A percentile compares a stretch with the other conserved stretches of the same genome.
Evolutionary conservation across 176 grass and related monocot genomes (phyloP).

Genomic region (Oryza rufipogon): DNA sequence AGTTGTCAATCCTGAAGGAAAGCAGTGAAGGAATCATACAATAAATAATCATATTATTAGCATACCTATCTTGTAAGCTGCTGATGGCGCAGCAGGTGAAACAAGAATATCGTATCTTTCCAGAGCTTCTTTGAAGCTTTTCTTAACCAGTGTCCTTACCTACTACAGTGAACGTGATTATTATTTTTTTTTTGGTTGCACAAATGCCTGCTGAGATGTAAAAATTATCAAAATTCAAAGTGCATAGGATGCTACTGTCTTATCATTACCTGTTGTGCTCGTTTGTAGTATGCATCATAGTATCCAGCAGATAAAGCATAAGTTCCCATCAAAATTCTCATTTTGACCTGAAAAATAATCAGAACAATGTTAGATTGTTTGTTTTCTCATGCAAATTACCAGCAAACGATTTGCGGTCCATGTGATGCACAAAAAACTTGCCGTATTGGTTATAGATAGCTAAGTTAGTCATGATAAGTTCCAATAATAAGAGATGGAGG

Average conservation of each 20-base stretch:
- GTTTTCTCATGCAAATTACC: constrained; percentile 31
- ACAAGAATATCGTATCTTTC: constrained; percentile 74
- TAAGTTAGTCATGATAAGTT: background rate
- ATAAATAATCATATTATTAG: constrained; percentile 20
- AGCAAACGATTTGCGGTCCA: background rate
- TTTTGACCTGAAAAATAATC: constrained; percentile 74
- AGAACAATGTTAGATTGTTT: constrained; percentile 2
- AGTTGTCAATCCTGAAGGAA: constrained; percentile 25
- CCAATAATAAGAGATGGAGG: background rate
- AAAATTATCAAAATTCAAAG: constrained; percentile 6
- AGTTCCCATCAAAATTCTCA: constrained; percentile 99
- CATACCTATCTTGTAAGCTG: constrained; percentile 93
- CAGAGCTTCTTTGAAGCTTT: constrained; percentile 93
- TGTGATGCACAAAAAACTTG: constrained; percentile 34
- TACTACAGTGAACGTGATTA: constrained; percentile 47
- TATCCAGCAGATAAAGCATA: constrained; percentile 95
- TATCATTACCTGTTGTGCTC: constrained; percentile 85
- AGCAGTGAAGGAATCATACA: constrained; percentile 3
- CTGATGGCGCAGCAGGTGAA: constrained; percentile 90
- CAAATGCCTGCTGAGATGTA: background rate
- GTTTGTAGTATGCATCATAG: constrained; percentile 96
- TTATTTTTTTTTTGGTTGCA: constrained; percentile 22
- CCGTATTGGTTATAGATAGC: background rate
- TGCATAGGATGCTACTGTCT: constrained; percentile 18
- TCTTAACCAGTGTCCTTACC: constrained; percentile 91